Percentiles rank a stretch among this genome's conserved stretches.
phyloP scores from a whole-genome alignment of 768 basidiomycete genomes.

The Hygrophoropsis aurantiaca region DNA sequence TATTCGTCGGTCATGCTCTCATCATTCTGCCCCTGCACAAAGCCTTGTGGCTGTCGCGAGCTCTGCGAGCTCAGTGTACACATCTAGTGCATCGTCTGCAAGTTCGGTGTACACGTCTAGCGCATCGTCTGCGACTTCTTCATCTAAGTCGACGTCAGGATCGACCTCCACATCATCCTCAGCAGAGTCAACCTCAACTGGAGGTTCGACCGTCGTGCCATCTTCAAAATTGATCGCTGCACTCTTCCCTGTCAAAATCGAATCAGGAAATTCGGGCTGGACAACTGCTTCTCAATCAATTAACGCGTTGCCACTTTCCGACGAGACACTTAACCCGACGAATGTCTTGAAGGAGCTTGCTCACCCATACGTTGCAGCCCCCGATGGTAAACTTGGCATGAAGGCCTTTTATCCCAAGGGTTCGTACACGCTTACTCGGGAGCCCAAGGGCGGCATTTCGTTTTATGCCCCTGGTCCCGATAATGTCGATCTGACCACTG shows the following conservation, averaged over 20 bases:
- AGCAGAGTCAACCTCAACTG: conserved; percentile 12
- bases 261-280: conserved; percentile 37
- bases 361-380: conserved; percentile 43
- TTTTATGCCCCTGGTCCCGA: conserved; percentile 68
- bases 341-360: conserved; percentile 35
- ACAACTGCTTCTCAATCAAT: conserved; percentile 40
- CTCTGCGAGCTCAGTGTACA: too few species aligned
- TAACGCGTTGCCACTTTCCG: conserved; percentile 40
- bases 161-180: conserved; percentile 16
- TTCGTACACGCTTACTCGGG: conserved; percentile 49
- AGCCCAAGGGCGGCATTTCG: conserved; percentile 59
- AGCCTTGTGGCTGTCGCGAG: not conserved
- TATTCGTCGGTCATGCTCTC: not conserved
- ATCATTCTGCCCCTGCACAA: not conserved
- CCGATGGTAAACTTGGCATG: conserved; percentile 54
- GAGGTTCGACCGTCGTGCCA: conserved; percentile 2
- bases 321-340: conserved; percentile 44
- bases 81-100: not conserved
- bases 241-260: conserved; percentile 41
- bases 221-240: conserved; percentile 20
- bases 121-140: not conserved
- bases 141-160: conserved; percentile 4
- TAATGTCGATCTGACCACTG: conserved; percentile 52
- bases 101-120: not conserved
- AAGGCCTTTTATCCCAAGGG: conserved; percentile 55